Conservation (phyloP, 2,329 filamentous ascomycete species). For the Tolypocladium sp. region DNA sequence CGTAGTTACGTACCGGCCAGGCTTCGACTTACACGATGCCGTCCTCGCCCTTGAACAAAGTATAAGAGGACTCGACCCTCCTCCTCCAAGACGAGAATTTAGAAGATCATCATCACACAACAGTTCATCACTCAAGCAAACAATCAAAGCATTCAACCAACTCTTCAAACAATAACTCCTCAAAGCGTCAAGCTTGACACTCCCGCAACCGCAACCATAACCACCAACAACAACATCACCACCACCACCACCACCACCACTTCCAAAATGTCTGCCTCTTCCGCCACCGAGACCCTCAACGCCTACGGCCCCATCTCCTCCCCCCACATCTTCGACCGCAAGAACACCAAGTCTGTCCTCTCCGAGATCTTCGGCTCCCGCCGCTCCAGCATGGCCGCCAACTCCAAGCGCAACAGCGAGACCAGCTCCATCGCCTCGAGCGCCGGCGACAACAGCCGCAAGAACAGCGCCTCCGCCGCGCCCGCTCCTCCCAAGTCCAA, state of each 20-base stretch:
- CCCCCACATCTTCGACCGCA: conserved; percentile 4
- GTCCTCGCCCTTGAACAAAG: not conserved
- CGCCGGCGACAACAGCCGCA: not conserved
- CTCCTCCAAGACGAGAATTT: not conserved
- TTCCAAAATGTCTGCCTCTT: not conserved
- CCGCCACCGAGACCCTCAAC: conserved; percentile 5
- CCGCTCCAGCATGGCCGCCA: not conserved
- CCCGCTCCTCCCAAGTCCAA: not conserved
- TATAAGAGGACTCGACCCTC: not conserved
- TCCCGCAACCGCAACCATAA: not conserved
- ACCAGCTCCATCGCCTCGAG: conserved; percentile 1
- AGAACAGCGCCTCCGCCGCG: not conserved
- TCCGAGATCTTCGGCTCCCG: conserved; percentile 5
- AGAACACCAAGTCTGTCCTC: conserved; percentile 2
- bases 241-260: not conserved
- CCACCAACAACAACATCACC: not conserved
- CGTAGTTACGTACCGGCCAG: not conserved
- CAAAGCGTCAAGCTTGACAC: not conserved
- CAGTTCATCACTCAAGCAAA: not conserved
- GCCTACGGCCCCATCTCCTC: conserved; percentile 6
- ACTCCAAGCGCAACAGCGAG: not conserved
- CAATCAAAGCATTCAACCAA: not conserved
- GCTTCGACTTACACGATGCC: not conserved
- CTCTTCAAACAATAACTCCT: not conserved
- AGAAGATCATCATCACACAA: not conserved